Base-by-base conservation (phyloP, 768 basidiomycete genomes). In the Tylopilus sp. region DNA sequence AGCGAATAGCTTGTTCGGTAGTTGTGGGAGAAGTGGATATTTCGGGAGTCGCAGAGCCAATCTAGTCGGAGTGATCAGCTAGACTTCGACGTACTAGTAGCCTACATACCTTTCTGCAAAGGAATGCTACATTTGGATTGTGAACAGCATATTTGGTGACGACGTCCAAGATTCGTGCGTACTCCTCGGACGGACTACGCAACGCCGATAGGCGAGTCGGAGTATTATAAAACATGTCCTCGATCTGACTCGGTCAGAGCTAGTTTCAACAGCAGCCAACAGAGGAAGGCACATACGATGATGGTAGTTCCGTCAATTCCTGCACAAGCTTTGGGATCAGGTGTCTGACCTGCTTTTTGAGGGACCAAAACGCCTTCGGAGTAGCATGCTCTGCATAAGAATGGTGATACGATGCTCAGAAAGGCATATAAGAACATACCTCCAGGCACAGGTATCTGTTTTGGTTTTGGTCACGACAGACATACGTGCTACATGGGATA, bases 251-350 rank as follows among this genome's bases (percentile, higher is more conserved):
- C 8, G 50, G 47, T 54, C n/a, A 53, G 52, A 28, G 36, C 12
- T 17, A 8, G 20, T 8, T 36, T 18, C 15, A 3, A 33, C 20
- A 20, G n/a, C 35, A 9, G 25, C 25, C 1, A 42, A 18, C 22
- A 56, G 50, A 47, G 21, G 10, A 47, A 31, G 3, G 33, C 28
- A 69, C 80, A 46, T 61, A 92, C 95, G 2, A 79, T 86, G 40
- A 98, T 86, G 2, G 82, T 86, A 0, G 97, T 98, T 3, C 97
- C 97, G 50, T 97, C 90, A 60, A 95, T 97, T 6, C 94, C 94
- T 17, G 97, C 95, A 55, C 85, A 88, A 13, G 95, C 87, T 60
- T 89, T 91, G 0, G 95, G 91, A 41, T 94, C 88, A 0, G 81
- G 65, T 1, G 77, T 78, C 44, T 82, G 79, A 2, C 88, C 89